Evolutionary conservation across 2,329 filamentous ascomycete genomes (phyloP).

Genomic region (Juglanconis sp.): DNA sequence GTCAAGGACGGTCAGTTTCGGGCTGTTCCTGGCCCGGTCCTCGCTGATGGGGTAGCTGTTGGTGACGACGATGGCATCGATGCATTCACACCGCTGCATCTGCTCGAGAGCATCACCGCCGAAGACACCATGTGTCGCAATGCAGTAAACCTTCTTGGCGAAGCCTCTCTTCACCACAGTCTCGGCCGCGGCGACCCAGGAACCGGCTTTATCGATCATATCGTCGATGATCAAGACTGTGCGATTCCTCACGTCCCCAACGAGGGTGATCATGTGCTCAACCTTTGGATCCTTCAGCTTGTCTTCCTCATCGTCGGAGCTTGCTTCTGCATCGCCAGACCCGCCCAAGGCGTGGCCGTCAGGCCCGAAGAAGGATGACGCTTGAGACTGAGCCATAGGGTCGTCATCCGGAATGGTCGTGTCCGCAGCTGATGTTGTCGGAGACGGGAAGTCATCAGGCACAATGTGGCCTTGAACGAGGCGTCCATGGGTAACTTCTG

Average conservation of each 20-base stretch:
- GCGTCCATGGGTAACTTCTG: constrained; percentile 87
- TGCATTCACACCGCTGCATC: constrained; percentile 88
- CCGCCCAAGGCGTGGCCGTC: constrained; percentile 74
- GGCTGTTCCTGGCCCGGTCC: constrained; percentile 65
- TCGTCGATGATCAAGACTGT: constrained; percentile 95
- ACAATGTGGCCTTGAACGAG: constrained; percentile 94
- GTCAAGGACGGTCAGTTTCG: constrained; percentile 86
- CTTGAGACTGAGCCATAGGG: constrained; percentile 74
- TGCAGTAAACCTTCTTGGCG: constrained; percentile 93
- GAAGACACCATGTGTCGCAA: constrained; percentile 94
- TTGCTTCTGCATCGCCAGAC: constrained; percentile 76
- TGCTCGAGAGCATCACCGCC: constrained; percentile 85
- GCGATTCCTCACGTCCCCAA: constrained; percentile 85
- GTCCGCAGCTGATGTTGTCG: constrained; percentile 65
- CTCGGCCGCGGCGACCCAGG: constrained; percentile 96
- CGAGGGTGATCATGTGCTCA: constrained; percentile 96
- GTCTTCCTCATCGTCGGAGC: constrained; percentile 90
- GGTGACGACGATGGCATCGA: constrained; percentile 90
- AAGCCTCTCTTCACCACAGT: constrained; percentile 90
- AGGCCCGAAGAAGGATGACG: constrained; percentile 72
- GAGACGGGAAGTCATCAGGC: constrained; percentile 85
- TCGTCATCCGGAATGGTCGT: constrained; percentile 69
- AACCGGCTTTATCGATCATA: constrained; percentile 97
- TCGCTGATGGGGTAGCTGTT: constrained; percentile 93
- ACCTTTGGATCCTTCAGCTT: constrained; percentile 74